Conservation (phyloP, 2,329 filamentous ascomycete species). For the Atkinsonella hypoxylon region DNA sequence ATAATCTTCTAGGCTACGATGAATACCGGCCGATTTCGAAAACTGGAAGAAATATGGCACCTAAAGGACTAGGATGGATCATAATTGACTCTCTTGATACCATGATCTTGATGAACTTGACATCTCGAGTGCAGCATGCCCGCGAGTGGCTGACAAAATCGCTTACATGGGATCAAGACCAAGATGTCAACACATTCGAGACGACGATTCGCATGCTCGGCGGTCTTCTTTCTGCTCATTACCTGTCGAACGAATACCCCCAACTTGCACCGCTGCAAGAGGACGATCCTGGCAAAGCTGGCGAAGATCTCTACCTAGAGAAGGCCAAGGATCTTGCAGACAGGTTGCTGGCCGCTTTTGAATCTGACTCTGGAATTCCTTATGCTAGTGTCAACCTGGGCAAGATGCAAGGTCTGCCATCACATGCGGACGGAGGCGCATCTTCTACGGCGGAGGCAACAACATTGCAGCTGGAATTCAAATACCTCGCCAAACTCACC, state of each 20-base stretch:
- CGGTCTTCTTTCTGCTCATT: constrained; percentile 84
- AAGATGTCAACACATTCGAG: constrained; percentile 96
- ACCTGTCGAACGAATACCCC: constrained; percentile 76
- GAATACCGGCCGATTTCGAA: constrained; percentile 79
- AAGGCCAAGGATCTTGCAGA: constrained; percentile 91
- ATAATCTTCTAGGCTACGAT: constrained; percentile 51
- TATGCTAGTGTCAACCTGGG: constrained; percentile 84
- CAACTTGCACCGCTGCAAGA: constrained; percentile 63
- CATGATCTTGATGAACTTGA: constrained; percentile 96
- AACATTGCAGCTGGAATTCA: constrained; percentile 88
- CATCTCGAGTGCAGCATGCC: constrained; percentile 69
- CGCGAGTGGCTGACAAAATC: constrained; percentile 77
- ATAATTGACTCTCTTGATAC: constrained; percentile 95
- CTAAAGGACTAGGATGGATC: constrained; percentile 90
- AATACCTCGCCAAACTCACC: constrained; percentile 89
- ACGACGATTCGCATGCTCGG: constrained; percentile 97
- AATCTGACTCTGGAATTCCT: constrained; percentile 75
- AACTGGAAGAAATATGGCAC: constrained; percentile 70
- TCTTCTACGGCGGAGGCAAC: constrained; percentile 92
- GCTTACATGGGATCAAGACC: constrained; percentile 78
- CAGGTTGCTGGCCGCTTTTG: constrained; percentile 75
- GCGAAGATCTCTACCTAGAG: constrained; percentile 89
- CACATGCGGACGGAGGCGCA: constrained; percentile 75
- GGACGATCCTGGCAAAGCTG: constrained; percentile 58
- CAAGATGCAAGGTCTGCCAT: constrained; percentile 61